Conservation (phyloP, 495 filamentous ascomycete species). For the Penicillium odoratum region DNA sequence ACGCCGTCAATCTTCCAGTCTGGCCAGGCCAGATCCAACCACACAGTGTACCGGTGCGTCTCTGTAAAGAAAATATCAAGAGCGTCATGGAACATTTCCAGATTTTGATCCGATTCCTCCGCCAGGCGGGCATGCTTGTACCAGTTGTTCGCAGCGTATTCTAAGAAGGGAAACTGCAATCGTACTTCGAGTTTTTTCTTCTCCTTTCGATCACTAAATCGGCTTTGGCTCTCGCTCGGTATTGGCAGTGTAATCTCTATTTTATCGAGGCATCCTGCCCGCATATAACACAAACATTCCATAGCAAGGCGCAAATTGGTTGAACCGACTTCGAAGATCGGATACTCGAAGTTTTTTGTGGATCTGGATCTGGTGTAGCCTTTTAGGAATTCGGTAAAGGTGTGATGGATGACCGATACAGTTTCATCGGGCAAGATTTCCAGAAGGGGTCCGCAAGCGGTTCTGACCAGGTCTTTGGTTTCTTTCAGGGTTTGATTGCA, state of each 20-base stretch:
- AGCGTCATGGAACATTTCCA: background rate
- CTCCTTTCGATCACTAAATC: background rate
- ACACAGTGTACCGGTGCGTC: background rate
- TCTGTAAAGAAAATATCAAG: slow-evolving; percentile 1
- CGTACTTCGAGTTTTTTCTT: background rate
- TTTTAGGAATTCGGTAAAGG: slow-evolving; percentile 51
- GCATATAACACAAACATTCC: background rate
- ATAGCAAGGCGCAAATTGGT: background rate
- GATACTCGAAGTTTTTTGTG: background rate
- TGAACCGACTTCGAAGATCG: background rate
- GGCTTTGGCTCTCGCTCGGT: background rate
- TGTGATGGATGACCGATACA: slow-evolving; percentile 53
- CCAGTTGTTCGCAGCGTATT: slow-evolving; percentile 2
- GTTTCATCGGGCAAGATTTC: slow-evolving; percentile 51
- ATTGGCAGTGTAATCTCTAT: background rate
- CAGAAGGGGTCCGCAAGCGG: slow-evolving; percentile 50
- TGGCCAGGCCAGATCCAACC: background rate
- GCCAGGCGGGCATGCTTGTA: background rate
- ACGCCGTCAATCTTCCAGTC: background rate
- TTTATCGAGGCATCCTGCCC: background rate
- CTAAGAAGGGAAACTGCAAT: slow-evolving; percentile 2
- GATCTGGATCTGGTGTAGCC: background rate
- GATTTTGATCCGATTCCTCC: background rate
- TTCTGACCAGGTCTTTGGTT: slow-evolving; percentile 27
- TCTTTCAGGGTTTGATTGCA: slow-evolving; percentile 14